Evolutionary conservation across 495 filamentous ascomycete species (phyloP), one percentile per base, ranked within the genome.

Genomic region (Venustampulla echinocandica): DNA sequence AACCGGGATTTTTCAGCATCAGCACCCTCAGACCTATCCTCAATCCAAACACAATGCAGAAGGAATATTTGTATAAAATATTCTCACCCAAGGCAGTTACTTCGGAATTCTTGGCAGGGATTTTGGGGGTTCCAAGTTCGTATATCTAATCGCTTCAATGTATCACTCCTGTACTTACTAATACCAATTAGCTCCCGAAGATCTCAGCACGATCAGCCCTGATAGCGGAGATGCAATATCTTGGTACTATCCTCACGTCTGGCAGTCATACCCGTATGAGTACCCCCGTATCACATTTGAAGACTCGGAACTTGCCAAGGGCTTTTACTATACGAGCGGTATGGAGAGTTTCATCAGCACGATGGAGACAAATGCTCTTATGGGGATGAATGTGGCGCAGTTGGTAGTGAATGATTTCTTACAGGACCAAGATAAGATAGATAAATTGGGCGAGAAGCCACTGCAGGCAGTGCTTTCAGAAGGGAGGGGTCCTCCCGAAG

Each of bases 291-390:
- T 86, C 4, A 94, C 84, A 0, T 99, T 97, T 51, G 90, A 95
- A 50, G 84, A 93, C 32, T 74, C 80, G 0, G 69, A 79, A 46
- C 61, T 97, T 1, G 82, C 74, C 9, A 54, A 71, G 1, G 70
- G 74, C 0, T 59, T 97, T 10, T 96, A 85, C 75, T 97, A 98
- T 60, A 97, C 92, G 0, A 80, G 84, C 33, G 90, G 85, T 0
- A 95, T 97, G 42, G 92, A 98, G 66, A 82, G 80, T 53, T 96
- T 98, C 56, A 94, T 97, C 48, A 87, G 80, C 11, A 95, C 92
- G 0, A 99, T 99, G 92, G 92, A 99, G 71, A 99, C 93, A 6
- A 97, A 84, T 61, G 81, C 84, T 0, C 61, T 97, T 56, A 95
- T 95, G 90, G 92, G 92, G 0, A 90, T 79, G 74, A 97, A 98